These are phyloP conservation scores for Dactylellina haptotyla DNA, from an alignment of 2,329 filamentous ascomycete genomes.

Conservation along the genomic window DNA sequence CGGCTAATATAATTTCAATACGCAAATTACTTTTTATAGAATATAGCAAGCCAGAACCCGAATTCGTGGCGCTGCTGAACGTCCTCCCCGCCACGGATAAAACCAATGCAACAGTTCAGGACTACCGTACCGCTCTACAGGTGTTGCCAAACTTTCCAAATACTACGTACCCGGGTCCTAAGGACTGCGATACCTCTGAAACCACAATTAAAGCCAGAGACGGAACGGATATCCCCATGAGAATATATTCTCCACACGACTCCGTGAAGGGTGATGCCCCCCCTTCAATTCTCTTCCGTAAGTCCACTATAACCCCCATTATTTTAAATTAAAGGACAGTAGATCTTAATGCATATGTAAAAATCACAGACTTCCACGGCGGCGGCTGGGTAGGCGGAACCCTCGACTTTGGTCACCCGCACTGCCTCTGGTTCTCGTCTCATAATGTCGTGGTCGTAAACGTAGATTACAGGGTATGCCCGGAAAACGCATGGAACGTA, in stretches of 20 bases:
- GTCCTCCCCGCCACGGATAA: background rate
- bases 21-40: constrained; percentile 2
- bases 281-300: constrained; percentile 37
- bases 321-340: background rate
- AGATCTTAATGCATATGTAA: background rate
- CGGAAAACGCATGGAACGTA: constrained; percentile 28
- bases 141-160: constrained; percentile 9
- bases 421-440: constrained; percentile 43
- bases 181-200: constrained; percentile 17
- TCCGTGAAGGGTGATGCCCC: constrained; percentile 10
- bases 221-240: constrained; percentile 17
- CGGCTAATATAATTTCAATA: background rate
- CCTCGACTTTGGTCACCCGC: constrained; percentile 33
- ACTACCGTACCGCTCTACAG: constrained; percentile 1
- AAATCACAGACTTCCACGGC: constrained; percentile 34
- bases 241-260: constrained; percentile 35
- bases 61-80: constrained; percentile 24
- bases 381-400: constrained; percentile 43
- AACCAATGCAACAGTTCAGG: constrained; percentile 1
- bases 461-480: constrained; percentile 34
- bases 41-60: constrained; percentile 20
- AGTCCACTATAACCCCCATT: background rate
- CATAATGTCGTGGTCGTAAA: constrained; percentile 44
- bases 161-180: constrained; percentile 24
- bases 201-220: constrained; percentile 22